phyloP scores from a whole-genome alignment of 306 rosid species.

The Prunus salicina region DNA sequence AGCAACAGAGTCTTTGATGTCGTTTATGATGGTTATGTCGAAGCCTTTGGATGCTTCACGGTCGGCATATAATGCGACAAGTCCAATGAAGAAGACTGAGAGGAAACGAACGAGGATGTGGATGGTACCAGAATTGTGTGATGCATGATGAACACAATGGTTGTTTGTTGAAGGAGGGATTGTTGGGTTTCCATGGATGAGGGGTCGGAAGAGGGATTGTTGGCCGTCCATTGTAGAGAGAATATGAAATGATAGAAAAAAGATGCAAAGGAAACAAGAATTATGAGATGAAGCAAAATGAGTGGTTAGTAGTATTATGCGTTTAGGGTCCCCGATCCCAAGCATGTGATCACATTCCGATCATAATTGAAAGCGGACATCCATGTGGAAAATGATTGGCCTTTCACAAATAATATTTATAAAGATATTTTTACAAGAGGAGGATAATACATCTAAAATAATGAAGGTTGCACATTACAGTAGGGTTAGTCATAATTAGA shows the following conservation, averaged over 20 bases:
- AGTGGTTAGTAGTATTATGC: neutral
- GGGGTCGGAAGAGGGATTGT: constrained; percentile 2
- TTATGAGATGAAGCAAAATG: neutral
- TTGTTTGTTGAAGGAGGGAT: neutral
- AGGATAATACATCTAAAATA: no score
- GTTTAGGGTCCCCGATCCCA: neutral
- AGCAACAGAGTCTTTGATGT: constrained; percentile 26
- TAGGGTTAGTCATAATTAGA: no score
- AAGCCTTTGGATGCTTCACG: constrained; percentile 67
- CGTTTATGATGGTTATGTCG: constrained; percentile 42
- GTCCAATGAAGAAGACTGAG: constrained; percentile 25
- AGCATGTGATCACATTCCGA: neutral
- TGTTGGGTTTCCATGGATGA: constrained; percentile 16
- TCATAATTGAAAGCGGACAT: neutral
- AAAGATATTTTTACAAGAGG: no score
- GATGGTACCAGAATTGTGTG: neutral
- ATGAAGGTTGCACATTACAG: no score
- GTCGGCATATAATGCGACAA: constrained; percentile 58
- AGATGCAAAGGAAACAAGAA: neutral
- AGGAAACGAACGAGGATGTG: constrained; percentile 35
- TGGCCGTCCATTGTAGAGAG: neutral
- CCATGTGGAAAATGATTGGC: no score
- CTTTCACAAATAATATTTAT: no score
- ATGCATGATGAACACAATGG: neutral
- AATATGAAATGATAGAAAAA: neutral